Percentiles rank a stretch among this genome's conserved stretches.
phyloP scores from a whole-genome alignment of 2,329 filamentous ascomycete genomes.

The Aspergillus flavus region DNA sequence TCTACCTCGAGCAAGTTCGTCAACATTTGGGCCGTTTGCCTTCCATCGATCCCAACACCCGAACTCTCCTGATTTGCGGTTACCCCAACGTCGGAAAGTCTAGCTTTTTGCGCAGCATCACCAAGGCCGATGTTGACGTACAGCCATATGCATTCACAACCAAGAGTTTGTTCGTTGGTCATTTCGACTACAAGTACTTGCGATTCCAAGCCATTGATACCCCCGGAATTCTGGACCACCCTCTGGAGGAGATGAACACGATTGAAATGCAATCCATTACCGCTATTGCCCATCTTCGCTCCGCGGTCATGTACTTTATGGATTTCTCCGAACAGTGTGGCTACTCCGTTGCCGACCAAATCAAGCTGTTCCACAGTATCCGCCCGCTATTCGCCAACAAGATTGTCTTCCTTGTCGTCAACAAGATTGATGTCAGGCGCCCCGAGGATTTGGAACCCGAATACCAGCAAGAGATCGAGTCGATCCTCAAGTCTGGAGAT shows the following conservation, averaged over 20 bases:
- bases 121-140: constrained; percentile 91
- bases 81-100: constrained; percentile 99
- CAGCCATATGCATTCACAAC: constrained; percentile 99
- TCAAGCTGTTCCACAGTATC: constrained; percentile 93
- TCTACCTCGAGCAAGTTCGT: constrained; percentile 94
- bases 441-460: constrained; percentile 84
- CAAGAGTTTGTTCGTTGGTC: constrained; percentile 94
- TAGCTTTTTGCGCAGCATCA: constrained; percentile 89
- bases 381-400: constrained; percentile 97
- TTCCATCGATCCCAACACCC: constrained; percentile 96
- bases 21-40: constrained; percentile 97
- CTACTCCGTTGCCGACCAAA: constrained; percentile 89
- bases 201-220: constrained; percentile 94
- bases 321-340: constrained; percentile 96
- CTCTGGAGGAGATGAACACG: constrained; percentile 98
- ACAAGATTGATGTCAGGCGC: constrained; percentile 93
- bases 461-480: constrained; percentile 74
- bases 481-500: constrained; percentile 80
- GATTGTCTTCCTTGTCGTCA: constrained; percentile 92
- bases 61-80: constrained; percentile 93
- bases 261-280: constrained; percentile 99
- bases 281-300: constrained; percentile 93
- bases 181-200: constrained; percentile 96
- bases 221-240: constrained; percentile 96
- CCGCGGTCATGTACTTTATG: constrained; percentile 97